Evolutionary conservation across 2,329 filamentous ascomycete species (phyloP).

Genomic region (Aspergillus unguis): DNA sequence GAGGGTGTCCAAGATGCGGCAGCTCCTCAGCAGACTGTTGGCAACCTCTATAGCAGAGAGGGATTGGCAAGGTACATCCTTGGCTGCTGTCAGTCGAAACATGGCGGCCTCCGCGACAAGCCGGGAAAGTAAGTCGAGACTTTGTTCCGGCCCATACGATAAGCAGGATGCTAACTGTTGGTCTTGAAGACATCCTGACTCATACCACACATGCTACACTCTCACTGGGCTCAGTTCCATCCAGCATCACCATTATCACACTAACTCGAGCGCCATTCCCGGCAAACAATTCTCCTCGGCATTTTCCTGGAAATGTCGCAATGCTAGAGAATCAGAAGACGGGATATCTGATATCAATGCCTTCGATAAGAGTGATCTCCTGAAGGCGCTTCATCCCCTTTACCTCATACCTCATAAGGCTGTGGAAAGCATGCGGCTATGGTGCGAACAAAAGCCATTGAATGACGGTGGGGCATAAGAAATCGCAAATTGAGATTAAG

Average conservation of each 20-base stretch:
- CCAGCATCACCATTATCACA: conserved; percentile 62
- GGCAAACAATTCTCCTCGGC: conserved; percentile 32
- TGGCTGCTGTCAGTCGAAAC: conserved; percentile 74
- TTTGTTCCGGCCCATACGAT: neutral
- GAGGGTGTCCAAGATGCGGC: conserved; percentile 47
- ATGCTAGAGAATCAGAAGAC: conserved; percentile 45
- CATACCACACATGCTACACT: conserved; percentile 91
- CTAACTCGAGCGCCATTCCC: conserved; percentile 31
- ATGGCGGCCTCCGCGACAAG: conserved; percentile 88
- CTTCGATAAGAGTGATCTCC: conserved; percentile 67
- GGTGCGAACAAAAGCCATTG: conserved; percentile 52
- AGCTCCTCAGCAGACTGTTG: conserved; percentile 21
- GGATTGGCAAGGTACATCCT: conserved; percentile 87
- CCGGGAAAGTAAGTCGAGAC: conserved; percentile 69
- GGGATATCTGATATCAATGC: conserved; percentile 54
- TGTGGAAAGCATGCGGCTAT: conserved; percentile 62
- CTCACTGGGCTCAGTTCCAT: conserved; percentile 79
- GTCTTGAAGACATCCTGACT: conserved; percentile 65
- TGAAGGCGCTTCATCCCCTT: conserved; percentile 73
- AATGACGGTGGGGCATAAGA: neutral
- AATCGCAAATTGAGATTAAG: neutral
- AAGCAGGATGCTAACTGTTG: conserved; percentile 19
- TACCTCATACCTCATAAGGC: conserved; percentile 75
- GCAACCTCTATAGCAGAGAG: conserved; percentile 69
- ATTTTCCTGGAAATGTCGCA: conserved; percentile 40